Conservation (phyloP, 768 basidiomycete genomes). For the Suillus subluteus region DNA sequence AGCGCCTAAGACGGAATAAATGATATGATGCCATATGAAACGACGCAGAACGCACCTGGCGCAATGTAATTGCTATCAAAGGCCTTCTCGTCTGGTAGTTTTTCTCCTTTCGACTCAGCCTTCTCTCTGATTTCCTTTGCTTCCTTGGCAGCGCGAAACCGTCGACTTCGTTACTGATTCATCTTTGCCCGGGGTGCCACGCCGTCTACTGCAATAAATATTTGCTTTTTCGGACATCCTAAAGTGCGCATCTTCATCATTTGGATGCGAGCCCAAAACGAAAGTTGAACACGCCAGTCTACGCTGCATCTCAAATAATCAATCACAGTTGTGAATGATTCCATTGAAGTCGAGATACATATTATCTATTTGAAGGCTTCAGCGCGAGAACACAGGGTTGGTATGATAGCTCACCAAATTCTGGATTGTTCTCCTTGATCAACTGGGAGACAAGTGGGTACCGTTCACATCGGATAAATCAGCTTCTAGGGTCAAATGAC, state of each 20-base stretch:
- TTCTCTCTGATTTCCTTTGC: slow-evolving; percentile 85
- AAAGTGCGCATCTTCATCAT: slow-evolving; percentile 95
- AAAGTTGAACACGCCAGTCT: slow-evolving; percentile 6
- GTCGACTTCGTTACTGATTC: slow-evolving; percentile 95
- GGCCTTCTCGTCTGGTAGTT: slow-evolving; percentile 89
- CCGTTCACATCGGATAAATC: slow-evolving; percentile 66
- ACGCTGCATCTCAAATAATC: background rate
- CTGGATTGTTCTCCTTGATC: slow-evolving; percentile 97
- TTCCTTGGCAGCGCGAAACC: slow-evolving; percentile 95
- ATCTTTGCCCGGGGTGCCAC: slow-evolving; percentile 98
- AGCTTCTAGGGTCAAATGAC: slow-evolving; percentile 9
- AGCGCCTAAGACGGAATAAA: slow-evolving; percentile 59
- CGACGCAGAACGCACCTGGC: slow-evolving; percentile 63
- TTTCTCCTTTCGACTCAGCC: slow-evolving; percentile 88
- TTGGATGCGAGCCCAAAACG: slow-evolving; percentile 83
- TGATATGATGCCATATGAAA: slow-evolving; percentile 2
- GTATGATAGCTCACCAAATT: slow-evolving; percentile 70
- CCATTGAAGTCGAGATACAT: slow-evolving; percentile 95
- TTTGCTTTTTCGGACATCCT: slow-evolving; percentile 95
- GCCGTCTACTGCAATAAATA: slow-evolving; percentile 98
- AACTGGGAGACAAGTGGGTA: slow-evolving; percentile 98
- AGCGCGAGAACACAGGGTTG: slow-evolving; percentile 11
- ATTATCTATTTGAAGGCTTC: slow-evolving; percentile 58
- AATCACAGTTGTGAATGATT: slow-evolving; percentile 81
- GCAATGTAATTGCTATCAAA: slow-evolving; percentile 99